These are phyloP conservation scores for Dictyostelium purpureum DNA, from an alignment of 78 protist genomes.

Conservation along the genomic window DNA sequence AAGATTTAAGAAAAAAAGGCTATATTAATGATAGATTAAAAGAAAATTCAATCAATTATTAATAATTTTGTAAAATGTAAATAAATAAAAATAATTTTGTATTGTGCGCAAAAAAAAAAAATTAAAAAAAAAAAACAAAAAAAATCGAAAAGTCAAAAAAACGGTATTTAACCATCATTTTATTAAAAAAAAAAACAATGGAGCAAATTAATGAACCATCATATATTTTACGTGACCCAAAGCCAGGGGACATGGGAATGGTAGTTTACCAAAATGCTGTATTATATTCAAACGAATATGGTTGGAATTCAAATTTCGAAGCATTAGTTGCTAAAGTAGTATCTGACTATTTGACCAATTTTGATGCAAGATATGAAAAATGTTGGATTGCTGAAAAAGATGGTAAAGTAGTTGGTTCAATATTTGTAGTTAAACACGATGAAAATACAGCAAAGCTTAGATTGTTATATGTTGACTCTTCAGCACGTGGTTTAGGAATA, in stretches of 20 bases:
- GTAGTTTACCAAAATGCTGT: background rate
- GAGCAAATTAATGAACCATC: background rate
- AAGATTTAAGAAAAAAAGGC: background rate
- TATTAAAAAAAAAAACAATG: no score
- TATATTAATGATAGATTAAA: background rate
- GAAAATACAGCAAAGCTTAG: background rate
- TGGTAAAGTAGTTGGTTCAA: slow-evolving; percentile 2
- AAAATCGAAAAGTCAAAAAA: no score
- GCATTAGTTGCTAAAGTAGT: background rate
- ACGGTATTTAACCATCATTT: no score
- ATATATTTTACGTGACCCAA: background rate
- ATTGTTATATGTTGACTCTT: slow-evolving; percentile 6
- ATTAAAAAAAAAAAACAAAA: no score
- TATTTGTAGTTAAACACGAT: background rate
- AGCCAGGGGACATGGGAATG: background rate
- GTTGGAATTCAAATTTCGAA: background rate
- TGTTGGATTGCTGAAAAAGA: slow-evolving; percentile 19
- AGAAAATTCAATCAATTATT: no score
- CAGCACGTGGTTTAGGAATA: slow-evolving; percentile 5
- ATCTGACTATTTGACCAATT: background rate
- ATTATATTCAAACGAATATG: background rate
- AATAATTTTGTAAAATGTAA: no score
- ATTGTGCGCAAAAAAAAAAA: no score
- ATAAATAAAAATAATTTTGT: no score
- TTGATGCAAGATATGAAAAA: background rate